phyloP scores from a whole-genome alignment of 371 early-diverging fungal species.

The Mortierella sp. region DNA sequence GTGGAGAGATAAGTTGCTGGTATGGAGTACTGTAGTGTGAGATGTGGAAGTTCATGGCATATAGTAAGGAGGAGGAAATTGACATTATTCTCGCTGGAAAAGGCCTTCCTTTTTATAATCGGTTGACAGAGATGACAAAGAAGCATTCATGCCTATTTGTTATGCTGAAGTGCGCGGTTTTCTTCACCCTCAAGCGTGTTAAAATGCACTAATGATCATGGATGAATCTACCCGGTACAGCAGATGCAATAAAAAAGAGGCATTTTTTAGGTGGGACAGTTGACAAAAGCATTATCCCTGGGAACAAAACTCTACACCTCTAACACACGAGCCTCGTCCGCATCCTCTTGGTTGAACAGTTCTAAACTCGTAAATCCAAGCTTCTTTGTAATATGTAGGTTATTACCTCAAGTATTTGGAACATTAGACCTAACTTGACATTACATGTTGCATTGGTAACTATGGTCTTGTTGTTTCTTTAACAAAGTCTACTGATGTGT shows the following conservation, averaged over 20 bases:
- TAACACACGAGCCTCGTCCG: no score
- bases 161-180: not conserved
- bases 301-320: no score
- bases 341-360: no score
- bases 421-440: no score
- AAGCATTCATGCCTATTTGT: not conserved
- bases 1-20: not conserved
- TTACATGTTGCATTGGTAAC: no score
- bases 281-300: not conserved
- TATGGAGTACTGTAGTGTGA: not conserved
- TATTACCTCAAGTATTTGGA: no score
- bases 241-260: constrained; percentile 1
- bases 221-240: not conserved
- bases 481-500: no score
- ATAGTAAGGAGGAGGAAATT: not conserved
- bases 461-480: no score
- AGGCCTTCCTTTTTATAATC: not conserved
- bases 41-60: not conserved
- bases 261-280: not conserved
- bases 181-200: not conserved
- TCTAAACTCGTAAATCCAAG: no score
- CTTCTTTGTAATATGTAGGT: no score
- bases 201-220: not conserved
- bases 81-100: not conserved
- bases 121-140: not conserved